Base-by-base conservation (phyloP, 1,139 yeast genomes). In the Hansenula sp. region DNA sequence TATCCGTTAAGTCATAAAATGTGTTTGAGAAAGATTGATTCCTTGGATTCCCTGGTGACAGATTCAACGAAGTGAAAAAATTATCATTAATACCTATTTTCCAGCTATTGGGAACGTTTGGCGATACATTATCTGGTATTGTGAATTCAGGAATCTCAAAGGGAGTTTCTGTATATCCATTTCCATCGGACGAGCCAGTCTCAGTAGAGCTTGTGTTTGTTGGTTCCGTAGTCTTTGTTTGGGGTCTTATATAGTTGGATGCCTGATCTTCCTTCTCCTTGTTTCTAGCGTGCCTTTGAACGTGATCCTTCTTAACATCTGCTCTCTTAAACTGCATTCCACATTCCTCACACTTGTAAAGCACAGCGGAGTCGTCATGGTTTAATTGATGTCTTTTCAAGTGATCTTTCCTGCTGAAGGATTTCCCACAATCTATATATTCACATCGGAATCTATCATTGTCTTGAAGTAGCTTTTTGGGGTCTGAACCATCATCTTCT, bases 261-360 rank as follows among this genome's bases (percentile, higher is more conserved):
- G 47, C 41, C 28, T 50, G 37, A 7, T 33, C 38, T 30, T 52
- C 50, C 24, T 43, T 40, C 9, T 40, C 38, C 32, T 55, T 51
- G 27, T 51, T 36, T 13, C 41, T 48, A 38, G 55, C 54, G 45
- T 74, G 79, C 13, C 79, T 57, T 41, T 69, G 70, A 42, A 65
- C 38, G 50, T 75, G 80, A 33, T 79, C 58, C 3, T 58, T 59
- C 15, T 66, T 55, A 25, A 75, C 57, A 51, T 75, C 80, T 40
- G 67, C 70, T 11, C 80, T 63, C 5, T 76, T 81, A 63, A 76
- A 77, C 5, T 77, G 72, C 57, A 72, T 72, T 10, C 59, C 59
- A 50, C 82, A 76, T 9, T 63, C 62, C 4, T 58, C 51, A 51
- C 82, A 76, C n/a, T 58, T 58, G 46, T 63, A 31, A 16, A 31